phyloP scores from a whole-genome alignment of 306 rosid genomes.

The barrel medic (Medicago truncatula) region DNA sequence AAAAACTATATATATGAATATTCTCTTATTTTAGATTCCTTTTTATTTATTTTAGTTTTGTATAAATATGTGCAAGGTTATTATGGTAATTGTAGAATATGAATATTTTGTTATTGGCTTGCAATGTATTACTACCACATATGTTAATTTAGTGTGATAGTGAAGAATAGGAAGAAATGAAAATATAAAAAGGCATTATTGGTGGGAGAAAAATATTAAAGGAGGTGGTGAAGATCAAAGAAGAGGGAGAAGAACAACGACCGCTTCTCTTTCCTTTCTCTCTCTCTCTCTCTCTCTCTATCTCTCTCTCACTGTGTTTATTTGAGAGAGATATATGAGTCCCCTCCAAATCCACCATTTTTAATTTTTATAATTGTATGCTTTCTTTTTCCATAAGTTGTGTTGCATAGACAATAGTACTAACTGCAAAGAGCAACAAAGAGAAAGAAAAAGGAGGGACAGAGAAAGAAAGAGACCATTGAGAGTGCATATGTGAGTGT shows the following conservation, averaged over 20 bases:
- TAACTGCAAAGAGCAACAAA: constrained; percentile 60
- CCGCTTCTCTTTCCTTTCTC: constrained; percentile 50
- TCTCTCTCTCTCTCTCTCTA: constrained; percentile 29
- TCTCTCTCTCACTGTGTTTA: constrained; percentile 45
- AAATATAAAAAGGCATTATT: constrained; percentile 51
- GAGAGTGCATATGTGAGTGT: constrained; percentile 39
- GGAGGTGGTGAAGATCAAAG: constrained; percentile 46
- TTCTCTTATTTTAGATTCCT: not conserved
- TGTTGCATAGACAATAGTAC: constrained; percentile 56
- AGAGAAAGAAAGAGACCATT: constrained; percentile 13
- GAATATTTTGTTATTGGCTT: constrained; percentile 29
- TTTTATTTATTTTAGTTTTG: not conserved
- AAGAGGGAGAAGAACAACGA: constrained; percentile 63
- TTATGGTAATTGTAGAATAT: constrained; percentile 37
- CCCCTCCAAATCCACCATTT: constrained; percentile 52
- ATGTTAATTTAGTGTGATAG: constrained; percentile 37
- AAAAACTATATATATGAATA: not conserved
- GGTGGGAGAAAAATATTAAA: constrained; percentile 52
- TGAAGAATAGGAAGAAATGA: constrained; percentile 26
- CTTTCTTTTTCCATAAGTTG: constrained; percentile 77
- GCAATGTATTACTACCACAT: not conserved
- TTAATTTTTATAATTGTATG: constrained; percentile 45
- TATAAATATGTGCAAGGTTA: constrained; percentile 11
- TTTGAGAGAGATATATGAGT: constrained; percentile 73
- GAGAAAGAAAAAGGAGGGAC: constrained; percentile 49